Percentiles rank a stretch among this genome's conserved stretches.
phyloP scores from a whole-genome alignment of 352 stramenopile species.

The Phytophthora citricola region DNA sequence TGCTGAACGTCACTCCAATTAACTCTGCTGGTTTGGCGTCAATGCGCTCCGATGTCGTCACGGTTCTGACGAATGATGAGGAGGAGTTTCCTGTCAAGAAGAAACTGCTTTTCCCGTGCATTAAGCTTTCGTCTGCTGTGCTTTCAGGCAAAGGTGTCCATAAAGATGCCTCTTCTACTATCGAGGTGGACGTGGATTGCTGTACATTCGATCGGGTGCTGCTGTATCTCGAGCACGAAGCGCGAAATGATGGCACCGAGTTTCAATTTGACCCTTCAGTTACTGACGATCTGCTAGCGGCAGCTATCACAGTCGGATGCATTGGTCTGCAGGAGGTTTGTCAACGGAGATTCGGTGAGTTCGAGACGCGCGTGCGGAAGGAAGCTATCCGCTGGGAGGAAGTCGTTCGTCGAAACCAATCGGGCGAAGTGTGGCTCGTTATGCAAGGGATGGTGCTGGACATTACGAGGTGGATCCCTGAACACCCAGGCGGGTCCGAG shows the following conservation, averaged over 20 bases:
- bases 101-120: conserved; percentile 89
- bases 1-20: conserved; percentile 47
- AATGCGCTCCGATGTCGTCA: conserved; percentile 75
- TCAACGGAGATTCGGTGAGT: conserved; percentile 73
- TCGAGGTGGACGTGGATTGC: conserved; percentile 86
- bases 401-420: conserved; percentile 75
- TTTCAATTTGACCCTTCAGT: conserved; percentile 88
- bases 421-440: conserved; percentile 84
- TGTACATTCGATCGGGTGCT: conserved; percentile 90
- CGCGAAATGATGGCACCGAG: conserved; percentile 59
- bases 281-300: conserved; percentile 72
- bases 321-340: conserved; percentile 83
- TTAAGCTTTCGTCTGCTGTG: conserved; percentile 86
- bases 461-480: conserved; percentile 88
- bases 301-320: conserved; percentile 74
- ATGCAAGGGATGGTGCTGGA: conserved; percentile 92
- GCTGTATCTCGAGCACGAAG: conserved; percentile 88
- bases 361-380: conserved; percentile 82
- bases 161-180: conserved; percentile 66
- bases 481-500: conserved; percentile 85
- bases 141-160: conserved; percentile 76
- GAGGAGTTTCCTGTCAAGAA: conserved; percentile 92
- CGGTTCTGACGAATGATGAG: conserved; percentile 82
- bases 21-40: conserved; percentile 40
- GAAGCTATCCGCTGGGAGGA: conserved; percentile 85